Percentiles rank a stretch among this genome's conserved stretches.
These are phyloP conservation scores for Lepidopterella palustris DNA, from an alignment of 495 filamentous ascomycete genomes.

Conservation along the genomic window DNA sequence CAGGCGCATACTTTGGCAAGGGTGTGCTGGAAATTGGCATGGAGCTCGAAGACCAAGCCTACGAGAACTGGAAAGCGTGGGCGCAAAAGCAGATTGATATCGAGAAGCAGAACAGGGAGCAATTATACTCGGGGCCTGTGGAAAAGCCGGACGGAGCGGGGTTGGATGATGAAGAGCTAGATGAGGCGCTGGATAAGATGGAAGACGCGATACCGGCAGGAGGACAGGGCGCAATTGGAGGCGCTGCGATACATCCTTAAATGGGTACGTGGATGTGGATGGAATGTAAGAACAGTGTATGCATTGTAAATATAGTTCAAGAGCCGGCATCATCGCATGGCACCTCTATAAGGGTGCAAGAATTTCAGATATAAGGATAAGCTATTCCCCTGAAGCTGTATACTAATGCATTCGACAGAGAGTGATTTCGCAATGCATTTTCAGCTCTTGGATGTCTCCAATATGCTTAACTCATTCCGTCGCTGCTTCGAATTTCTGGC, in stretches of 20 bases:
- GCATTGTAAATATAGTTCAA: slow-evolving; percentile 9
- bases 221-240: slow-evolving; percentile 29
- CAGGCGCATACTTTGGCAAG: slow-evolving; percentile 81
- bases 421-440: too few species aligned
- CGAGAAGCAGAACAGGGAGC: slow-evolving; percentile 32
- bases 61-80: slow-evolving; percentile 77
- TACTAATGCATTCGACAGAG: too few species aligned
- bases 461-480: too few species aligned
- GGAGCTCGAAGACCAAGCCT: slow-evolving; percentile 70
- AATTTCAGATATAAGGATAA: too few species aligned
- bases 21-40: slow-evolving; percentile 66
- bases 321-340: not conserved
- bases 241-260: slow-evolving; percentile 25
- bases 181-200: slow-evolving; percentile 16
- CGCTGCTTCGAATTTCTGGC: too few species aligned
- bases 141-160: slow-evolving; percentile 2
- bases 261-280: not conserved
- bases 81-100: slow-evolving; percentile 53
- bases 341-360: too few species aligned
- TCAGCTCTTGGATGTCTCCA: too few species aligned
- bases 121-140: slow-evolving; percentile 27
- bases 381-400: too few species aligned
- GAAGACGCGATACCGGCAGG: slow-evolving; percentile 12
- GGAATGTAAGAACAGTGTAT: slow-evolving; percentile 6
- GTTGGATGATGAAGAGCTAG: slow-evolving; percentile 4